Conservation (phyloP, 306 rosid genomes). For the Prunus campanulata region DNA sequence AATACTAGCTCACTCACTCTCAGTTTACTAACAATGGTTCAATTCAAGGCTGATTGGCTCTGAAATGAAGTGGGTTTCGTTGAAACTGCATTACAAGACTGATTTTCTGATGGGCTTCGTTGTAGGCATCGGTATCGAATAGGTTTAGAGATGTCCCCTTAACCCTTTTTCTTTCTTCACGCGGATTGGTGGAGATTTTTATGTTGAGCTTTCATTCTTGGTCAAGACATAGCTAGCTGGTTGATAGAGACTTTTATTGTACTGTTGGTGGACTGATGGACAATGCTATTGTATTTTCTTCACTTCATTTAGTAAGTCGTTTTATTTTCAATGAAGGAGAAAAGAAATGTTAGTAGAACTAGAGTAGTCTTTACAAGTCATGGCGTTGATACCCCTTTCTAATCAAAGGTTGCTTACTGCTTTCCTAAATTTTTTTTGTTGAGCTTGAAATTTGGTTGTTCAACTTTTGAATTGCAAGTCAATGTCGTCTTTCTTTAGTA, state of each 20-base stretch:
- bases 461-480: neutral
- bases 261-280: neutral
- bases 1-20: slow-evolving; percentile 18
- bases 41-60: neutral
- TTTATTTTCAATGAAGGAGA: neutral
- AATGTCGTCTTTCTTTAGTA: neutral
- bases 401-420: neutral
- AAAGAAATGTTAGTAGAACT: neutral
- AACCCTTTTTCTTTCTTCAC: no score
- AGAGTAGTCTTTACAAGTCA: neutral
- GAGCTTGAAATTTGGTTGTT: neutral
- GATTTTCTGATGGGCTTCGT: neutral
- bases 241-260: neutral
- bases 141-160: neutral
- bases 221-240: neutral
- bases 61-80: slow-evolving; percentile 6
- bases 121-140: neutral
- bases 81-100: neutral
- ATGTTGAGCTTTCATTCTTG: no score
- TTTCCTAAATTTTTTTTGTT: neutral
- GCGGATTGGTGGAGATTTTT: neutral
- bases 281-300: neutral
- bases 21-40: slow-evolving; percentile 13
- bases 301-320: neutral
- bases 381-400: neutral